phyloP scores from a whole-genome alignment of 139 green algal species.

The Chlorella sp. region DNA sequence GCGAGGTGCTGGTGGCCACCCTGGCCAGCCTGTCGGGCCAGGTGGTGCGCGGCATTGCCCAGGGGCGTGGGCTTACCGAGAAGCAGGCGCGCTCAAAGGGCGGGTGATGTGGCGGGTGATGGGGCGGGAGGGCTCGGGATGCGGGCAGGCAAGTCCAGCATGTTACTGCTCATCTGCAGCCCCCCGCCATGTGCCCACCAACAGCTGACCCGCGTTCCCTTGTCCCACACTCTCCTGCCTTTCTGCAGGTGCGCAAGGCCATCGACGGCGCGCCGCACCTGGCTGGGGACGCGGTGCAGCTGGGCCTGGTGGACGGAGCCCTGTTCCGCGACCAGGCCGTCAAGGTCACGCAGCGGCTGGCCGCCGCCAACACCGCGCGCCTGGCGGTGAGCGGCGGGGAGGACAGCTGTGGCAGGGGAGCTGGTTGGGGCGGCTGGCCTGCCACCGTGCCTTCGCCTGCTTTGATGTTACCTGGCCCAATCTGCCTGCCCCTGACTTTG shows the following conservation, averaged over 20 bases:
- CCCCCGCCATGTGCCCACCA: not conserved
- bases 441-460: no score
- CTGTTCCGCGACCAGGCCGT: conserved; percentile 86
- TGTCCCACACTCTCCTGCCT: not conserved
- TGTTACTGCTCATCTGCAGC: no score
- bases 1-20: conserved; percentile 73
- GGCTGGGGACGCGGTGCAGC: conserved; percentile 48
- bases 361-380: not conserved
- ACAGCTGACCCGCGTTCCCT: not conserved
- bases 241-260: conserved; percentile 61
- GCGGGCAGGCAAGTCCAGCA: no score
- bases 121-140: not conserved
- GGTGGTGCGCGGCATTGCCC: conserved; percentile 68
- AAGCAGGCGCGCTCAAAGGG: not conserved
- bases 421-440: not conserved
- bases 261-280: conserved; percentile 81
- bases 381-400: not conserved
- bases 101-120: not conserved
- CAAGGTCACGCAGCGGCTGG: conserved; percentile 20
- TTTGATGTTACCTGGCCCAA: no score
- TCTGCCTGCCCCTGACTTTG: no score
- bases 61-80: conserved; percentile 62
- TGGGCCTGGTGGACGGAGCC: conserved; percentile 73
- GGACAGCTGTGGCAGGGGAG: not conserved
- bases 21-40: conserved; percentile 79